Evolutionary conservation across 2,329 filamentous ascomycete species (phyloP).

Genomic region (Nothopassalora personata): DNA sequence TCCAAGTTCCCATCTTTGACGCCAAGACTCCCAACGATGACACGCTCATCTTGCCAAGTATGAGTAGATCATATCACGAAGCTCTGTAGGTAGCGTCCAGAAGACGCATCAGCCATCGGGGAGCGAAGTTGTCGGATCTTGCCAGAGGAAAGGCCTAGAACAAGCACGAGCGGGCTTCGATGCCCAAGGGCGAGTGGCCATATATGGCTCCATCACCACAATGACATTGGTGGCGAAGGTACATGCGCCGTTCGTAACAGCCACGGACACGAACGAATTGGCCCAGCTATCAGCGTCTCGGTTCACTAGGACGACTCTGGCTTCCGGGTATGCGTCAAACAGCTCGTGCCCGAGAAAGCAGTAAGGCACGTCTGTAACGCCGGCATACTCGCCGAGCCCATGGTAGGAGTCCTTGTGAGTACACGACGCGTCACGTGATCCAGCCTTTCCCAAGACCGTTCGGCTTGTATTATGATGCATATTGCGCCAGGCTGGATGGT

Average conservation of each 20-base stretch:
- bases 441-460: not conserved
- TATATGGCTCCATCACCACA: not conserved
- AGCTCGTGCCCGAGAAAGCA: constrained; percentile 16
- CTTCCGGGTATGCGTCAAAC: constrained; percentile 25
- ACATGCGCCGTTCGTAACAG: not conserved
- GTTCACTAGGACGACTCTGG: constrained; percentile 19
- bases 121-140: not conserved
- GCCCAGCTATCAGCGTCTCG: constrained; percentile 26
- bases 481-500: not conserved
- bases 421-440: not conserved
- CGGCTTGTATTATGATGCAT: not conserved
- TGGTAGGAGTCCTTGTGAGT: not conserved
- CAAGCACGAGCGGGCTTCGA: not conserved
- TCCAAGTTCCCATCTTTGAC: not conserved
- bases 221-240: not conserved
- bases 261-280: not conserved
- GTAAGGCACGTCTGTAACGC: constrained; percentile 1
- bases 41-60: not conserved
- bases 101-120: not conserved
- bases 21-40: not conserved
- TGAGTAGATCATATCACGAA: not conserved
- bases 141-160: not conserved
- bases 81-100: not conserved
- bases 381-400: not conserved
- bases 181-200: not conserved